Base-by-base conservation (phyloP, 345 rosid species). In the Acer negundo region DNA sequence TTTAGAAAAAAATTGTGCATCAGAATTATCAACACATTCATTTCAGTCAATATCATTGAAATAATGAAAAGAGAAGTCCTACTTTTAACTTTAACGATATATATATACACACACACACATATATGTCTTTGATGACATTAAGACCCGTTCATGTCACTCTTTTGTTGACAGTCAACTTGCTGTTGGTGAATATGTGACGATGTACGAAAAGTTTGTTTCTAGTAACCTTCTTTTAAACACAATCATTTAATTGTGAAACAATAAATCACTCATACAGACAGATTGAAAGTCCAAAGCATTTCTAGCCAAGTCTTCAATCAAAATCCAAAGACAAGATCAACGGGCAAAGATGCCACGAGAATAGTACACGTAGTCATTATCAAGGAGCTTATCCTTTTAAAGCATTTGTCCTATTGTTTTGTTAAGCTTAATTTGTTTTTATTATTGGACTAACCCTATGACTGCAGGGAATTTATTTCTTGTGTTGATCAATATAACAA, bases 241-340 rank as follows among this genome's bases (percentile, higher is more conserved):
- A 58, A 22, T 15, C 20, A 38, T 42, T 61, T 61, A 23, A 40
- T 20, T 72, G 53, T 12, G 12, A 23, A 12, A 22, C 13, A 7
- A 38, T 2, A n/a, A 56, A 56, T 4, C 10, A 58, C 58, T 55
- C 17, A 19, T 42, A 72, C 67, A 8, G 17, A 46, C 17, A 38
- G 64, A 16, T 31, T 66, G 15, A 51, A 58, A 75, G 47, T 7
- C 62, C 4, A 61, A 12, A 79, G 64, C 73, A 20, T n/a, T 51
- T 68, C 23, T 4, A 44, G 17, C 74, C 2, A 40, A 20, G 11
- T 11, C 59, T 64, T 47, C 61, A 62, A 46, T 16, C 40, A 74
- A 62, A 38, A 59, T 16, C 42, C 4, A 17, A 22, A 55, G 24
- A 46, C 68, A 26, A 47, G 35, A n/a, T 56, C 61, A 44, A 22